phyloP scores from a whole-genome alignment of 805 yeast species.

The Saturnispora besseyi region DNA sequence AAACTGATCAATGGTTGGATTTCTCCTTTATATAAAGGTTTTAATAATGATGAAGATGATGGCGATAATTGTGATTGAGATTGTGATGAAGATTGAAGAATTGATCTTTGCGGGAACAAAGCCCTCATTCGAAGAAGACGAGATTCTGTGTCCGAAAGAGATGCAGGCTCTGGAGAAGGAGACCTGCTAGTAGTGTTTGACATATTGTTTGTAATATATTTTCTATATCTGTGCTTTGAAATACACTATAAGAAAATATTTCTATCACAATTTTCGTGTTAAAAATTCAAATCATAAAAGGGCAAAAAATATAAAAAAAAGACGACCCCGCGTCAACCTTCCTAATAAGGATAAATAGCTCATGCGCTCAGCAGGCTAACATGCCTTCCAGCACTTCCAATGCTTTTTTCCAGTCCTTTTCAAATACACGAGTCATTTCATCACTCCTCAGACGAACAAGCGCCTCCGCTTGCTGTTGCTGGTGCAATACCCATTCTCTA shows the following conservation, averaged over 20 bases:
- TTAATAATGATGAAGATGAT: too few relatives aligned
- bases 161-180: constrained; percentile 2
- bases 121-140: constrained; percentile 4
- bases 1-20: constrained; percentile 29
- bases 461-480: constrained; percentile 45
- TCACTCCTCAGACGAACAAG: constrained; percentile 39
- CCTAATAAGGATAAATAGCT: background rate
- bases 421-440: constrained; percentile 39
- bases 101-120: background rate
- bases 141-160: constrained; percentile 4
- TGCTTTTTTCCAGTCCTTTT: constrained; percentile 43
- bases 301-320: background rate
- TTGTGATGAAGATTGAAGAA: background rate
- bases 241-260: background rate
- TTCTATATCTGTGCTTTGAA: background rate
- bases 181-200: constrained; percentile 7
- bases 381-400: constrained; percentile 19
- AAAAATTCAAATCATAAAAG: background rate
- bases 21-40: constrained; percentile 1
- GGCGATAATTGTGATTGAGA: background rate
- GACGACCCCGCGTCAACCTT: background rate
- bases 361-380: background rate
- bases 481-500: constrained; percentile 55
- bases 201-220: background rate
- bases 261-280: background rate